Base-by-base conservation (phyloP, 1,284 basidiomycete species). In the Cutaneotrichosporon sp. region DNA sequence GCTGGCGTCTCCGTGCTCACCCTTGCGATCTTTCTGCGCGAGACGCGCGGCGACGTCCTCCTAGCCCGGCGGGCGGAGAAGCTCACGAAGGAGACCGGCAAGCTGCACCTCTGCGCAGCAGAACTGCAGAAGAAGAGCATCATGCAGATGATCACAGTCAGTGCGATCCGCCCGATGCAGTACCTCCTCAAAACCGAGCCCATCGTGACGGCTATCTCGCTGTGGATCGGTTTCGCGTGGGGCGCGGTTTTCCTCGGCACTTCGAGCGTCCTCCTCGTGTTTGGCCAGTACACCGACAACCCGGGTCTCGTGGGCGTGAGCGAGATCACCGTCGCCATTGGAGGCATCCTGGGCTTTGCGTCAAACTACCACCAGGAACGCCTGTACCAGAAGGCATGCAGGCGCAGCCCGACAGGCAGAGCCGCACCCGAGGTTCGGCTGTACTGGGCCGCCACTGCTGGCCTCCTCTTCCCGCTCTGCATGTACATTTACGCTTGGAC, bases 331-430 rank as follows among this genome's bases (percentile, higher is more conserved):
- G 47, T 29, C 6, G 41, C 43, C 24, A 43, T 79, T 33, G 89
- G 88, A 9, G 83, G 86, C 3, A 79, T 82, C 61, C 53, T 90
- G 32, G 89, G 87, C 0, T 85, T 86, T 39, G 61, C 86, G 26
- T 83, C 84, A 34, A 87, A 90, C 71, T 72, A 50, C 58, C 73
- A 68, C 52, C 71, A 74, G 60, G 68, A 72, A 55, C 42, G 57
- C 37, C 61, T 72, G 16, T 72, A 71, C 54, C 55, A 45, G 16
- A 53, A 55, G 5, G 61, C 70, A 2, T 57, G 65, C 6, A 12
- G 14, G 6, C 57, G 57, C 19, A 52, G 55, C 19, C 58, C 67
- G 0, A 63, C 66, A 0, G 76, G 76, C 6, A 64, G 67, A 25
- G 72, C 77, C 0, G 66, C 71, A 0, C 78, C 78, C 0, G 78